A percentile compares a stretch with the other conserved stretches of the same genome.
These are phyloP conservation scores for Xylariaceae sp. DNA, from an alignment of 2,329 filamentous ascomycete genomes.

Conservation along the genomic window DNA sequence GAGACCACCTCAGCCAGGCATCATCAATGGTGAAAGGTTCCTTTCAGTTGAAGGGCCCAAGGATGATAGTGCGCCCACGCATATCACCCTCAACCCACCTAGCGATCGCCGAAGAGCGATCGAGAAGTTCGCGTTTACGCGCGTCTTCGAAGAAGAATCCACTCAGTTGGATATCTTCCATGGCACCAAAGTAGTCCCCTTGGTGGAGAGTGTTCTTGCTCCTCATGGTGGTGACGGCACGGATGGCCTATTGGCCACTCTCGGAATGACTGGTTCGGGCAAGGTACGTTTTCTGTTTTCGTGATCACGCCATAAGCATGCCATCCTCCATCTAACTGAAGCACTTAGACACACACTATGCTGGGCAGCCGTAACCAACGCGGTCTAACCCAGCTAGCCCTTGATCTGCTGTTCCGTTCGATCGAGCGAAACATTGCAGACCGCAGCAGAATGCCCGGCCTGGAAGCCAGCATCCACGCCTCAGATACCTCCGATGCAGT, in stretches of 20 bases:
- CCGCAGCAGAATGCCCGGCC: slow-evolving; percentile 48
- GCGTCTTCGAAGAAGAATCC: slow-evolving; percentile 83
- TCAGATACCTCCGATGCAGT: slow-evolving; percentile 78
- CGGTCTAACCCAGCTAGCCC: slow-evolving; percentile 83
- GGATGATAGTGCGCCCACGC: slow-evolving; percentile 49
- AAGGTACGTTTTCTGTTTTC: slow-evolving; percentile 57
- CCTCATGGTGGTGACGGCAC: slow-evolving; percentile 69
- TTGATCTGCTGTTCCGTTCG: slow-evolving; percentile 84
- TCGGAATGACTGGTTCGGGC: slow-evolving; percentile 92
- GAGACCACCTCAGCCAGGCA: slow-evolving; percentile 55
- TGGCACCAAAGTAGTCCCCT: slow-evolving; percentile 65
- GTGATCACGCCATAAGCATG: neutral
- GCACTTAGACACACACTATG: slow-evolving; percentile 83
- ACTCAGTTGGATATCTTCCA: slow-evolving; percentile 83
- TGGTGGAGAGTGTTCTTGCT: slow-evolving; percentile 78
- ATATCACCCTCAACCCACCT: slow-evolving; percentile 74
- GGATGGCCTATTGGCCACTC: slow-evolving; percentile 82
- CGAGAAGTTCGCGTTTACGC: slow-evolving; percentile 91
- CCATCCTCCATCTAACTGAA: slow-evolving; percentile 6
- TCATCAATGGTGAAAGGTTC: slow-evolving; percentile 58
- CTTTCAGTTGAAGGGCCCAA: slow-evolving; percentile 65
- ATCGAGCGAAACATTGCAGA: slow-evolving; percentile 68
- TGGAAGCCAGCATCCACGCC: slow-evolving; percentile 68
- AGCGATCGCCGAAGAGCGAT: slow-evolving; percentile 82
- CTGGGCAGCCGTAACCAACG: slow-evolving; percentile 81